Base-by-base conservation (phyloP, 768 basidiomycete genomes). In the Lentinula edodes region DNA sequence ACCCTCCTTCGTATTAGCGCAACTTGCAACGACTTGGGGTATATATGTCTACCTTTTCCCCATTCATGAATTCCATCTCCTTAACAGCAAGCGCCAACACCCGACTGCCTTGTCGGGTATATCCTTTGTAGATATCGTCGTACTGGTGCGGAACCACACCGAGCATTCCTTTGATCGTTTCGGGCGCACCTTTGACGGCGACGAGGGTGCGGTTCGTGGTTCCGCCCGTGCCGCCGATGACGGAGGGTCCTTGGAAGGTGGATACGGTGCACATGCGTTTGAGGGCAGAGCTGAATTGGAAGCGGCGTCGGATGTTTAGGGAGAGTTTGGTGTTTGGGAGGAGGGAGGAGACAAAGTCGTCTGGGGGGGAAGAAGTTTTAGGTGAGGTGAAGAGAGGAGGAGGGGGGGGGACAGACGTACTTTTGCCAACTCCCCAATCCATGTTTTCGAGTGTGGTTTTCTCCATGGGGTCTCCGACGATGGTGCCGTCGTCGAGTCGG, bases 401-500 rank as follows among this genome's bases (percentile, higher is more conserved):
- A 41, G 12, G n/a, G 6, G 20, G 18, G n/a, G 36, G n/a, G n/a
- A n/a, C 23, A 18, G 42, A 45, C 43, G 6, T 39, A 84, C 91
- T 90, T 74, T 86, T 85, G 9, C 72, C 76, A 43, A 98, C 72
- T 61, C 85, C 86, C 96, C 97, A 98, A 52, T 92, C 88, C 34
- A 99, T 80, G 2, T 93, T 89, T 63, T 92, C 91, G 6, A 98
- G 78, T 0, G 97, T 96, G 0, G 92, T 95, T 76, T 95, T 95
- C 75, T 99, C 97, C 97, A 99, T 99, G 0, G 97, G 97, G 71
- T 99, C 97, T 3, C 97, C 97, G 46, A 98, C 95, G 41, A 95
- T 77, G 1, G 88, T 89, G 8, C 93, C 96, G 67, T 98, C 96
- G 66, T 99, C 96, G 28, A 99, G 81, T 52, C 90, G 82, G 42